Base-by-base conservation (phyloP, 192 early-diverging fungal genomes). In the Phycomyces blakesleeanus region DNA sequence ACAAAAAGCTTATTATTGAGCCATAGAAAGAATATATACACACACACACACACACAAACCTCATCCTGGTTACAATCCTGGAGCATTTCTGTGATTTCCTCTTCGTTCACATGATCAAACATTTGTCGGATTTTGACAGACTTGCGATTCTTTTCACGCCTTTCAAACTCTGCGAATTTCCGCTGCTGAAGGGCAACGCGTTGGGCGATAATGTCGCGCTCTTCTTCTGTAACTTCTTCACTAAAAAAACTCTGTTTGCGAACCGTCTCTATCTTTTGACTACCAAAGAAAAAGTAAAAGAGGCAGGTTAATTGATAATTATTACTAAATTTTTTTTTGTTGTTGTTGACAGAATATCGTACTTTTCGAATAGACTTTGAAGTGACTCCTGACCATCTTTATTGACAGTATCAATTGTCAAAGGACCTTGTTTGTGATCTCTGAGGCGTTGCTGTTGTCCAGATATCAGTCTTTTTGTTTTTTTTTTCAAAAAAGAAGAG, bases 171-270 rank as follows among this genome's bases (percentile, higher is more conserved):
- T 50, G 89, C 86, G 78, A 91, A 94, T 82, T 85, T 89, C 51
- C 81, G 80, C 59, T 92, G 94, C 63, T 94, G 92, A 51, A 96
- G 79, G 16, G 86, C 90, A 7, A 96, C 90, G 8, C 94, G 85
- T 73, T 91, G 85, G 67, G 90, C 79, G 68, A 96, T 96, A 53
- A 96, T 91, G 38, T 82, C 79, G 80, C 82, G 85, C 64, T 96
- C 94, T 60, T 90, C 85, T 66, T 89, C 87, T 1, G 94, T 96
- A 20, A 94, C 84, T 73, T 93, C 91, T 51, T 93, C 84, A 61
- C 84, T 85, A 72, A 96, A 96, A 14, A 96, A 84, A 20, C 86
- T 85, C 61, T 91, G 87, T 71, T 94, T 94, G 41, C 87, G 82
- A 42, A 91, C 85, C 5, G 78, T 85, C 64, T 81, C 82, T 62